These are phyloP conservation scores for Fabrea salina DNA, from an alignment of 169 alveolate genomes.

Conservation along the genomic window DNA sequence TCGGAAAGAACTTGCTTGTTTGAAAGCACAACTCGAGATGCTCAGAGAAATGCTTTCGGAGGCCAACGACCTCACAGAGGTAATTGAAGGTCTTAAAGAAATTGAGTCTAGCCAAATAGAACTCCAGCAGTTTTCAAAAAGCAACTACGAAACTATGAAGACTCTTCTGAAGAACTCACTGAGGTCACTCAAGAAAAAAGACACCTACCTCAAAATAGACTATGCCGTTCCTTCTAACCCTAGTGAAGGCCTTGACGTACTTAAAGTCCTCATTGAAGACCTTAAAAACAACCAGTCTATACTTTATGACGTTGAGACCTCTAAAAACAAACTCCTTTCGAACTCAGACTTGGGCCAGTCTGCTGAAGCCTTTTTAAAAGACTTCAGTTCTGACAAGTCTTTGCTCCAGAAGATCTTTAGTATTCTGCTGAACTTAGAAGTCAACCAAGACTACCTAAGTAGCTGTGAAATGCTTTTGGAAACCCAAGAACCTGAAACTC, in stretches of 20 bases:
- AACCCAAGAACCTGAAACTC: too few species aligned
- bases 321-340: neutral
- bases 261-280: neutral
- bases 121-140: neutral
- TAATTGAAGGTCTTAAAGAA: neutral
- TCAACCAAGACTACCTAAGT: too few species aligned
- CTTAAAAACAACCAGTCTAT: neutral
- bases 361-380: too few species aligned
- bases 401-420: too few species aligned
- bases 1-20: too few species aligned
- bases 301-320: neutral
- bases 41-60: neutral
- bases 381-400: too few species aligned
- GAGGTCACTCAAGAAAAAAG: neutral
- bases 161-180: neutral
- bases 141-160: neutral
- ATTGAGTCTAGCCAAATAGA: constrained; percentile 3
- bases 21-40: neutral
- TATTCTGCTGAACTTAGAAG: too few species aligned
- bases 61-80: neutral
- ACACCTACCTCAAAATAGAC: neutral
- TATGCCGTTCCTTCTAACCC: constrained; percentile 16
- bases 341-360: neutral
- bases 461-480: too few species aligned
- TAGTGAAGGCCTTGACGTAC: constrained; percentile 19